Base-by-base conservation (phyloP, 805 yeast genomes). In the Cyberlindnera mississippiensis region DNA sequence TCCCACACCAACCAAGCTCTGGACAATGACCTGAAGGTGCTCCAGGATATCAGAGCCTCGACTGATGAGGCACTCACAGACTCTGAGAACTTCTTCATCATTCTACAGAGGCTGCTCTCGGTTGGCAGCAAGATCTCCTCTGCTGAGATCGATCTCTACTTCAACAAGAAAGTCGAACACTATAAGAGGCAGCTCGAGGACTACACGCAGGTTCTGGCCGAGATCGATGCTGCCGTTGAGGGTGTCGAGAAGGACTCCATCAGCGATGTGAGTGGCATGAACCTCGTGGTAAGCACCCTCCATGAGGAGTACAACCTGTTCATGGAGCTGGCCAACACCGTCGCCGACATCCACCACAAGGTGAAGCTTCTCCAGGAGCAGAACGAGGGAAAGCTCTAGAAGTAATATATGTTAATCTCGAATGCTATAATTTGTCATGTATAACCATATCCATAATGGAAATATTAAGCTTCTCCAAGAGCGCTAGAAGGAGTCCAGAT, bases 251-350 rank as follows among this genome's bases (percentile, higher is more conserved):
- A 65, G 35, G 76, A 76, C 16, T 64, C 75, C 24, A 57, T 64
- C 14, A 73, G 76, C 33, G 64, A 61, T 36, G 48, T 56, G 9
- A 54, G 61, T 46, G 73, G 73, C 0, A 52, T 74, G 62, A 80
- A 56, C 44, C 68, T 73, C 49, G 72, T 83, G 20, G 75, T 82
- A 13, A 72, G 73, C 37, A 80, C 86, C 0, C 71, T 85, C 19
- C 76, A 76, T 42, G 80, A 78, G 51, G 91, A 84, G 60, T 84
- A 81, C 57, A 68, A 69, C 33, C 64, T 84, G 40, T 85, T 82
- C 61, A 80, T 83, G 79, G 90, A 83, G 59, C 68, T 82, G 33
- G 82, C 90, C 37, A 85, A 83, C 58, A 73, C 77, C 31, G 72
- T 82, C 57, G 90, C 91, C 2, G 85, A 80, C 50, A 60, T 82